Evolutionary conservation across 768 basidiomycete genomes (phyloP).

Genomic region (Trametes cingulata): DNA sequence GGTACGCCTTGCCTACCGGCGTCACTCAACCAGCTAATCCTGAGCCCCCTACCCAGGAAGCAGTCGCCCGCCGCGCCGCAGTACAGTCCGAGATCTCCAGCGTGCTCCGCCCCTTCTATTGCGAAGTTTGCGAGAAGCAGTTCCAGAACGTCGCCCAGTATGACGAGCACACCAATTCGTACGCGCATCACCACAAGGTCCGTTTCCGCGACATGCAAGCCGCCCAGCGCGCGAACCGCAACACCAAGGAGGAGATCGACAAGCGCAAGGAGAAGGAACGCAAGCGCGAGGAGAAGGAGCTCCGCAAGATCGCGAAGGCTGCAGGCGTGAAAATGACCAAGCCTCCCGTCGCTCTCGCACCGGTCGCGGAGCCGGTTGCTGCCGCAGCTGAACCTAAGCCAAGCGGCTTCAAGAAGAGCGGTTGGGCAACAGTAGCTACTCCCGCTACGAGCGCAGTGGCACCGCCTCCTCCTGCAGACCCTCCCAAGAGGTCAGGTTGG

Average conservation of each 20-base stretch:
- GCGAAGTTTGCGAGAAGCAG: slow-evolving; percentile 82
- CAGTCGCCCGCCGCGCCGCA: slow-evolving; percentile 63
- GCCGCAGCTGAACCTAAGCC: slow-evolving; percentile 17
- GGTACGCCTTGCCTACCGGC: slow-evolving; percentile 39
- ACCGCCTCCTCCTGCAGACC: slow-evolving; percentile 15
- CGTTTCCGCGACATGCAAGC: slow-evolving; percentile 83
- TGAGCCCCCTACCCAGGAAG: slow-evolving; percentile 43
- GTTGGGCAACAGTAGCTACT: slow-evolving; percentile 45
- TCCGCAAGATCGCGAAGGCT: slow-evolving; percentile 81
- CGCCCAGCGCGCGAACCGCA: slow-evolving; percentile 55
- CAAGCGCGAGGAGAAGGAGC: slow-evolving; percentile 82
- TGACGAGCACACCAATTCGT: slow-evolving; percentile 89
- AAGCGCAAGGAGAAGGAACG: slow-evolving; percentile 84
- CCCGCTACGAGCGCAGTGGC: slow-evolving; percentile 29
- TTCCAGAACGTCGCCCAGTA: slow-evolving; percentile 85
- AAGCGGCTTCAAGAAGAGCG: slow-evolving; percentile 43
- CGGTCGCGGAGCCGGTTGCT: slow-evolving; percentile 20
- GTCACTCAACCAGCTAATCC: neutral
- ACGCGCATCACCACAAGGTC: slow-evolving; percentile 84
- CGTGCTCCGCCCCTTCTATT: slow-evolving; percentile 76
- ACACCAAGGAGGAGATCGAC: slow-evolving; percentile 65
- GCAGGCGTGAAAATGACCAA: slow-evolving; percentile 69
- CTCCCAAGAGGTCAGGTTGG: slow-evolving; percentile 50
- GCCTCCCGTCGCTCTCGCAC: slow-evolving; percentile 26
- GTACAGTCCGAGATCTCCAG: slow-evolving; percentile 67